Percentiles rank a stretch among this genome's conserved stretches.
Evolutionary conservation across 2,329 filamentous ascomycete species (phyloP).

Genomic region (Verticillium tricorpus): DNA sequence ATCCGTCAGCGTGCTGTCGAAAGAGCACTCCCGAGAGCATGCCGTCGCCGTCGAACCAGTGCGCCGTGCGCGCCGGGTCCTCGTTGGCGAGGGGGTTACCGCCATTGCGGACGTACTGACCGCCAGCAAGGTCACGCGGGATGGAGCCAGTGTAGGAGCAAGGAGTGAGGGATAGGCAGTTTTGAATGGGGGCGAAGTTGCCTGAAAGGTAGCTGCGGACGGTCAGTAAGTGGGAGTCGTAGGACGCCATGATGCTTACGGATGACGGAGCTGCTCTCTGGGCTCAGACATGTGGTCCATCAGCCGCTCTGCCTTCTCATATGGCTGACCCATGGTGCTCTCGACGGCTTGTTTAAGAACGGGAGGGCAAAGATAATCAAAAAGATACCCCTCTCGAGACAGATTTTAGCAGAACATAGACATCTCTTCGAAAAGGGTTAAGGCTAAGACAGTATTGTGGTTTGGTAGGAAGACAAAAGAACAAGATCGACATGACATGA

Average conservation of each 20-base stretch:
- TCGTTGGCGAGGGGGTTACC: constrained; percentile 62
- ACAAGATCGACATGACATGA: no score
- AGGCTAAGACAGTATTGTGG: no score
- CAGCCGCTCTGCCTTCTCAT: not conserved
- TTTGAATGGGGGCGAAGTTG: constrained; percentile 65
- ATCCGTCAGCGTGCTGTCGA: constrained; percentile 30
- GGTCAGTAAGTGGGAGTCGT: not conserved
- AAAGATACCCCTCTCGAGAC: no score
- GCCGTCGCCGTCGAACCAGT: constrained; percentile 74
- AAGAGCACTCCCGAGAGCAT: constrained; percentile 69
- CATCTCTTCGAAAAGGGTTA: no score
- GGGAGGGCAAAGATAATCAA: no score
- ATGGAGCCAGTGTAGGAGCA: constrained; percentile 55
- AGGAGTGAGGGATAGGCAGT: constrained; percentile 48
- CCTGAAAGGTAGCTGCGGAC: constrained; percentile 49
- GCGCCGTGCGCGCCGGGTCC: constrained; percentile 56
- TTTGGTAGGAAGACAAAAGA: no score
- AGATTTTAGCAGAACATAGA: no score
- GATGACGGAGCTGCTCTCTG: constrained; percentile 3
- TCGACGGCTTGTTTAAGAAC: no score
- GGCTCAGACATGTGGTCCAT: not conserved
- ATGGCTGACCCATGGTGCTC: not conserved
- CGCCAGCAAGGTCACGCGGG: constrained; percentile 60
- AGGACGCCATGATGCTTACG: not conserved
- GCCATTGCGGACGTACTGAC: constrained; percentile 69